Percentiles rank a stretch among this genome's conserved stretches.
Conservation (phyloP, 768 basidiomycete species). For the Amanita molliuscula region DNA sequence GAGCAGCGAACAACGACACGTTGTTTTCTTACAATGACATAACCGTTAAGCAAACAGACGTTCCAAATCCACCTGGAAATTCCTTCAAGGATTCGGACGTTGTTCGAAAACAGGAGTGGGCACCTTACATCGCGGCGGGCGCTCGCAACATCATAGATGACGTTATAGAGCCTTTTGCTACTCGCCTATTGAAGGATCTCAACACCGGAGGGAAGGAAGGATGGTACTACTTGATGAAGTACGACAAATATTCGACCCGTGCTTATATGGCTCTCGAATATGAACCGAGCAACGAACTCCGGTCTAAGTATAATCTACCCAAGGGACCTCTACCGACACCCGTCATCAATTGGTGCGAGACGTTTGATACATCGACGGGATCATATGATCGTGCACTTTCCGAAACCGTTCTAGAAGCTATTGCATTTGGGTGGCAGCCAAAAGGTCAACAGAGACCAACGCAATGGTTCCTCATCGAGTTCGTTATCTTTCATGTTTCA, state of each 20-base stretch:
- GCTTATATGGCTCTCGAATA: not conserved
- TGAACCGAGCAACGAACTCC: not conserved
- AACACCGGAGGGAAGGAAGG: constrained; percentile 7
- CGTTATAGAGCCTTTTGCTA: not conserved
- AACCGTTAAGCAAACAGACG: not conserved
- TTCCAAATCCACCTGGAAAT: not conserved
- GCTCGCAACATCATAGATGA: not conserved
- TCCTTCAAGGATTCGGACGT: not conserved
- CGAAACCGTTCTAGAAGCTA: constrained; percentile 25
- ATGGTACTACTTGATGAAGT: constrained; percentile 10
- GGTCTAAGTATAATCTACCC: not conserved
- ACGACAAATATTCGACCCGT: not conserved
- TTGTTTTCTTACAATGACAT: not conserved
- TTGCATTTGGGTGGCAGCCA: not conserved
- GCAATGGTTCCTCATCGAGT: not conserved
- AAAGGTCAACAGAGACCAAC: not conserved
- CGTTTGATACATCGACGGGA: constrained; percentile 19
- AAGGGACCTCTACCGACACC: not conserved
- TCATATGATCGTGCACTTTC: constrained; percentile 24
- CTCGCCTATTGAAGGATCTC: not conserved
- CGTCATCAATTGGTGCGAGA: constrained; percentile 23
- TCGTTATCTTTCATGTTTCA: not conserved
- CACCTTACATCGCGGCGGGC: not conserved
- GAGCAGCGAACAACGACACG: not conserved
- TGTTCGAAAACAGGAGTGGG: not conserved